A percentile compares a stretch with the other conserved stretches of the same genome.
phyloP scores from a whole-genome alignment of 176 grass and related monocot genomes.

The Phyllostachys edulis region DNA sequence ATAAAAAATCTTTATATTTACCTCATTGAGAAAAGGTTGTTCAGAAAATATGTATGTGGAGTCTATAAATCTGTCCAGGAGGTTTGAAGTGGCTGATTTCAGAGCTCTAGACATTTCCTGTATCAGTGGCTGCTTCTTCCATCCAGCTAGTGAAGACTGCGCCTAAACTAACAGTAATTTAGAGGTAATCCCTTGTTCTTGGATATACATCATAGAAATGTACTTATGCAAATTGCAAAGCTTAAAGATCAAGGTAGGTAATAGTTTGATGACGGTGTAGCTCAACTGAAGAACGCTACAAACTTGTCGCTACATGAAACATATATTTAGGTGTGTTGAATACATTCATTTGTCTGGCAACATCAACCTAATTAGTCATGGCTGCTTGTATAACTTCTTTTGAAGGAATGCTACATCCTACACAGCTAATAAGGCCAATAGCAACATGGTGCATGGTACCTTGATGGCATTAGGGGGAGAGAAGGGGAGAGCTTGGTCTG shows the following conservation, averaged over 20 bases:
- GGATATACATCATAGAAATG: neutral
- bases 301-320: neutral
- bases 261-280: neutral
- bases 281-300: neutral
- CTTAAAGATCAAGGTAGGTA: neutral
- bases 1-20: neutral
- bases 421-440: neutral
- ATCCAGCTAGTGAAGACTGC: neutral
- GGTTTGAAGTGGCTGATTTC: conserved; percentile 6
- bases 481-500: neutral
- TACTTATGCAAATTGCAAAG: neutral
- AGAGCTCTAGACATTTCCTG: neutral
- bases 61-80: conserved; percentile 3
- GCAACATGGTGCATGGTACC: neutral
- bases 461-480: conserved; percentile 1
- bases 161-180: neutral
- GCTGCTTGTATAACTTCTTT: no score
- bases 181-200: neutral
- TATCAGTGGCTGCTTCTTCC: conserved; percentile 10
- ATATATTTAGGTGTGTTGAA: neutral
- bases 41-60: conserved; percentile 29
- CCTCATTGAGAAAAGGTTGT: conserved; percentile 23
- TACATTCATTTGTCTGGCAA: neutral
- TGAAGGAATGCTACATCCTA: neutral
- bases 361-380: neutral